Evolutionary conservation across 179 eudicot genomes (phyloP).

Genomic region (Sideroxylon spinosum): DNA sequence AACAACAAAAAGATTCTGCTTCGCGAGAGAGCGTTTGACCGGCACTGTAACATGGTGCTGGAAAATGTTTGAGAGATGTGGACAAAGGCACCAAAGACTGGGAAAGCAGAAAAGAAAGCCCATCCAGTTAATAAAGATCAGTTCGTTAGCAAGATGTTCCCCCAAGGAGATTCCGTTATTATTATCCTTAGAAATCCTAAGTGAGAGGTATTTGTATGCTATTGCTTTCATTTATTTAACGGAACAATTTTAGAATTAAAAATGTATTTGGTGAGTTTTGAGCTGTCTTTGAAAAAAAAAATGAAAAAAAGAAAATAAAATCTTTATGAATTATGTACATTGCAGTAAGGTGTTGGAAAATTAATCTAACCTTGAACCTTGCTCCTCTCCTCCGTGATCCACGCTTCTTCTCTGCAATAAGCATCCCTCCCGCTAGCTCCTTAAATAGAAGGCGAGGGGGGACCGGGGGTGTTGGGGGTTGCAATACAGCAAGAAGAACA

Average conservation of each 20-base stretch:
- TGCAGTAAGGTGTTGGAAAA: too few relatives aligned
- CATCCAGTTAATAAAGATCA: slow-evolving; percentile 82
- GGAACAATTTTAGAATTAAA: not conserved
- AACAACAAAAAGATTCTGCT: slow-evolving; percentile 85
- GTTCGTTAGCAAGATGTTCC: slow-evolving; percentile 91
- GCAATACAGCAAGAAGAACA: too few relatives aligned
- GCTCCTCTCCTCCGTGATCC: too few relatives aligned
- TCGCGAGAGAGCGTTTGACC: slow-evolving; percentile 91
- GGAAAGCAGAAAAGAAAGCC: slow-evolving; percentile 88
- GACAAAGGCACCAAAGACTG: slow-evolving; percentile 93
- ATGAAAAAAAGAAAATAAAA: too few relatives aligned
- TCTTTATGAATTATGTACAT: too few relatives aligned
- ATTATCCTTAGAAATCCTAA: slow-evolving; percentile 84
- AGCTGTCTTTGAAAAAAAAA: not conserved
- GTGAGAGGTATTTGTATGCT: slow-evolving; percentile 29
- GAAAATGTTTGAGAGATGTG: slow-evolving; percentile 96
- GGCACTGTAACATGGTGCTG: slow-evolving; percentile 96
- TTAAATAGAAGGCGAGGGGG: too few relatives aligned
- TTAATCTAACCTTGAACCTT: too few relatives aligned
- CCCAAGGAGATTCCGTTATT: slow-evolving; percentile 84
- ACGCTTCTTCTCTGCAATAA: too few relatives aligned
- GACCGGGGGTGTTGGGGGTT: too few relatives aligned
- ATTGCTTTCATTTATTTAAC: not conserved
- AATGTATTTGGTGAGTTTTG: not conserved
- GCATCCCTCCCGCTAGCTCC: too few relatives aligned